These are phyloP conservation scores for Cylindrotheca closterium DNA, from an alignment of 108 stramenopile species.

Conservation along the genomic window DNA sequence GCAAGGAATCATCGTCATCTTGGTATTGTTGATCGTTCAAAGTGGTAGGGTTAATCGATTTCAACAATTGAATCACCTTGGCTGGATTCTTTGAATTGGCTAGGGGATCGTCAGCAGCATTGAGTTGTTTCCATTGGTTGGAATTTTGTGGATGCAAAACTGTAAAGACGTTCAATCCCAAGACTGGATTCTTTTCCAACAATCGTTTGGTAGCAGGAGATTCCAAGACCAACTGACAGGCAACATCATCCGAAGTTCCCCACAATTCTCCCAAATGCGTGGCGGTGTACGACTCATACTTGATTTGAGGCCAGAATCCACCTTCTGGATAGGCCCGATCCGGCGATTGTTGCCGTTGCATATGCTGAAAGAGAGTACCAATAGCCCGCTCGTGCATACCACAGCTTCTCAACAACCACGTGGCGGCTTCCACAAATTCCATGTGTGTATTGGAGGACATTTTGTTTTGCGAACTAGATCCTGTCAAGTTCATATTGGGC, in stretches of 20 bases:
- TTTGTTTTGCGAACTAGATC: slow-evolving; percentile 1
- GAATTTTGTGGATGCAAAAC: slow-evolving; percentile 73
- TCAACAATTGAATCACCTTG: slow-evolving; percentile 74
- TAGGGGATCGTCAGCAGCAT: slow-evolving; percentile 65
- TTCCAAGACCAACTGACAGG: slow-evolving; percentile 61
- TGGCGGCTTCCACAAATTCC: slow-evolving; percentile 81
- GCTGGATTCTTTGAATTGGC: slow-evolving; percentile 55
- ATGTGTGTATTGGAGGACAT: slow-evolving; percentile 25
- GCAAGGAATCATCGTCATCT: slow-evolving; percentile 32
- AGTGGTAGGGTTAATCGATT: slow-evolving; percentile 44
- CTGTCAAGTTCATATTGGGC: slow-evolving; percentile 1
- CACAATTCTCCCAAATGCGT: slow-evolving; percentile 86
- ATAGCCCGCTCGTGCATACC: slow-evolving; percentile 82
- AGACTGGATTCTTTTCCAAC: slow-evolving; percentile 69
- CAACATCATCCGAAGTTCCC: slow-evolving; percentile 56
- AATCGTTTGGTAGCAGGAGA: slow-evolving; percentile 66
- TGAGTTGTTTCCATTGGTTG: slow-evolving; percentile 63
- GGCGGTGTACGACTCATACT: slow-evolving; percentile 83
- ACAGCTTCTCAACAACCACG: slow-evolving; percentile 82
- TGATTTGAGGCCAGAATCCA: slow-evolving; percentile 84
- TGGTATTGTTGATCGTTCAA: neutral
- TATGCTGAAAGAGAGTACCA: slow-evolving; percentile 54
- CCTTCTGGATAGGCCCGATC: slow-evolving; percentile 7
- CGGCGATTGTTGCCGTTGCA: slow-evolving; percentile 27
- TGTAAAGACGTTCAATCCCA: slow-evolving; percentile 87